Base-by-base conservation (phyloP, 1,139 yeast genomes). In the Yarrowia galli region DNA sequence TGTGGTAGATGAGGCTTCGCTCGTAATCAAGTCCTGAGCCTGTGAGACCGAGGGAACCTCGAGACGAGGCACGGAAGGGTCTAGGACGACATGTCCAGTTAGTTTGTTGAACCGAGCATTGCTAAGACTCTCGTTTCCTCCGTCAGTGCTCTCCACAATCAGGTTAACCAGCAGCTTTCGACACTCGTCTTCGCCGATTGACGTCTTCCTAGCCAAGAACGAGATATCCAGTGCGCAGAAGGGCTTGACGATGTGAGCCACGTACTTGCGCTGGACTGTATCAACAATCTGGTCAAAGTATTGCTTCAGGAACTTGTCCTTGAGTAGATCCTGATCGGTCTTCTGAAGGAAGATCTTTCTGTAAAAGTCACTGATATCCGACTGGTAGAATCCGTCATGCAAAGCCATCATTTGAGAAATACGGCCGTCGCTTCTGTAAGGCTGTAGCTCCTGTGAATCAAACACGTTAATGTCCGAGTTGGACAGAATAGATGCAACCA, bases 391-490 rank as follows among this genome's bases (percentile, higher is more conserved):
- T 0, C 79, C 78, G 9, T 77, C 77, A 2, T 81, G 77, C 36
- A 84, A 71, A 10, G 74, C 70, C 63, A 79, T 79, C 76, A 79
- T 78, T 23, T 76, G 78, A 16, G 72, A 68, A 32, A 82, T 75
- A 35, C 78, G 77, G 12, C 81, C 78, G 65, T 81, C 77, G 54
- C 79, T 77, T 68, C 77, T 73, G 71, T 81, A 82, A 32, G 82
- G 83, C 71, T 80, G 79, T 1, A 83, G 80, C 69, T 82, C 85
- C 71, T 81, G 85, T 22, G 83, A 80, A 49, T 82, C 85, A 74
- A 89, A 89, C 0, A 92, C 92, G 72, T 88, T 87, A 70, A 89
- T 85, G 66, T 81, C 84, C 68, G 86, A 85, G 70, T 86, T 88
- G 18, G 90, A 84, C 63, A 91, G 77, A 71, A 90, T 80, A 10